These are phyloP conservation scores for Globisporangium solare DNA, from an alignment of 352 stramenopile genomes.

Conservation along the genomic window DNA sequence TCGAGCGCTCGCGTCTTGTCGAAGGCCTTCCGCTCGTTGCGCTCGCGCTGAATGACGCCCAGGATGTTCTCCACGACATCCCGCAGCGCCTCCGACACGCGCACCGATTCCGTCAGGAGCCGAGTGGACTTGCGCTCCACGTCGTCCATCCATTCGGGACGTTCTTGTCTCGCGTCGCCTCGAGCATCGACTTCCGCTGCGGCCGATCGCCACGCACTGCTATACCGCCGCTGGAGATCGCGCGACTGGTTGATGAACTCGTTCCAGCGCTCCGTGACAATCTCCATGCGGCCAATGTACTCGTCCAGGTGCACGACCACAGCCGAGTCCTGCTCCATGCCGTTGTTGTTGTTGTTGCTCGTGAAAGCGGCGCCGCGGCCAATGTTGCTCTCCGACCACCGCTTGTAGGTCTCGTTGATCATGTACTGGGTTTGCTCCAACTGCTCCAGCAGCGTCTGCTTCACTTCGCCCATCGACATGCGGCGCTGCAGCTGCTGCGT, in stretches of 20 bases:
- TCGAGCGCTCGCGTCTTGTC: slow-evolving; percentile 23
- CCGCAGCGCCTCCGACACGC: slow-evolving; percentile 49
- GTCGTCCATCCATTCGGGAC: slow-evolving; percentile 47
- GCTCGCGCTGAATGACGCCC: slow-evolving; percentile 34
- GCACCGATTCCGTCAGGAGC: slow-evolving; percentile 46
- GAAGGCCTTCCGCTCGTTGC: slow-evolving; percentile 30
- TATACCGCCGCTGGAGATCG: slow-evolving; percentile 46
- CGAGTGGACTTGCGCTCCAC: slow-evolving; percentile 51
- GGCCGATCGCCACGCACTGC: slow-evolving; percentile 29
- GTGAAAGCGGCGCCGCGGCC: slow-evolving; percentile 13
- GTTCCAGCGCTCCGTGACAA: slow-evolving; percentile 46
- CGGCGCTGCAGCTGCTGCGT: slow-evolving; percentile 49
- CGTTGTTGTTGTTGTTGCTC: slow-evolving; percentile 4
- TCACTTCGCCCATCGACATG: slow-evolving; percentile 56
- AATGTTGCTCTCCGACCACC: slow-evolving; percentile 57
- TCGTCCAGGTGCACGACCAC: slow-evolving; percentile 51
- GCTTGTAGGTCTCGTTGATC: slow-evolving; percentile 72
- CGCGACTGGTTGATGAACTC: slow-evolving; percentile 52
- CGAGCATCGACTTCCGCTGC: slow-evolving; percentile 7
- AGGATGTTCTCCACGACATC: slow-evolving; percentile 49
- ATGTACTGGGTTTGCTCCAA: slow-evolving; percentile 76
- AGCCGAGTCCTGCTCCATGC: slow-evolving; percentile 15
- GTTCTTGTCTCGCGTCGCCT: slow-evolving; percentile 27
- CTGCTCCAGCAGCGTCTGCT: slow-evolving; percentile 69
- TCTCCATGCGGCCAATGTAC: slow-evolving; percentile 47